phyloP scores from a whole-genome alignment of 2,329 filamentous ascomycete species.

The Sporothrix sp. region DNA sequence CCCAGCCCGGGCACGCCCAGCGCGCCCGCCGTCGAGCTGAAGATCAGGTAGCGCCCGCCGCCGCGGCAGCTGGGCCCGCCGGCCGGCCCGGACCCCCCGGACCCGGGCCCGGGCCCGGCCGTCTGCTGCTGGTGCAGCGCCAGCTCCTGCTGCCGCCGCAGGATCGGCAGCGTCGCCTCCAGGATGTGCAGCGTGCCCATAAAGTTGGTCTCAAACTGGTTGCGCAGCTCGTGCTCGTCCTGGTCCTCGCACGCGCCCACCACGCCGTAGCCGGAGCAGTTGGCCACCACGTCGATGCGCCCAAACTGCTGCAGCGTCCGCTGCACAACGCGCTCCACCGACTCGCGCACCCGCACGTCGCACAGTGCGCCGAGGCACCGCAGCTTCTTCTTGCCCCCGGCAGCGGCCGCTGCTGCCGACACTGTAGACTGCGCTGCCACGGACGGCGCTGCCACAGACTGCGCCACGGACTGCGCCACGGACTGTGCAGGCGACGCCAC shows the following conservation, averaged over 20 bases:
- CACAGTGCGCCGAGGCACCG: slow-evolving; percentile 76
- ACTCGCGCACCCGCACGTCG: slow-evolving; percentile 75
- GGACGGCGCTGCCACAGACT: too few relatives aligned
- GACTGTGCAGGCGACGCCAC: slow-evolving; percentile 30
- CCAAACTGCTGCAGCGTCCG: slow-evolving; percentile 65
- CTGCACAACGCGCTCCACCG: slow-evolving; percentile 62
- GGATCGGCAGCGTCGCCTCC: slow-evolving; percentile 78
- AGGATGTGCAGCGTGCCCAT: slow-evolving; percentile 93
- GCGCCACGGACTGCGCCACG: too few relatives aligned
- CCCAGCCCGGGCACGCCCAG: slow-evolving; percentile 89
- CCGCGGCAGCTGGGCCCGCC: slow-evolving; percentile 23
- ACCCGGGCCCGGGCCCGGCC: too few relatives aligned
- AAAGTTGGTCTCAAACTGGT: slow-evolving; percentile 97
- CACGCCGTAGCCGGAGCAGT: slow-evolving; percentile 90
- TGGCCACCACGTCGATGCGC: slow-evolving; percentile 78
- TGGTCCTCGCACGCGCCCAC: slow-evolving; percentile 96
- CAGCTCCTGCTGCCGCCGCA: slow-evolving; percentile 50
- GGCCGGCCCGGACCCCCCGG: neutral
- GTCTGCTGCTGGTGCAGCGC: neutral
- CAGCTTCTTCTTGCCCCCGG: slow-evolving; percentile 37
- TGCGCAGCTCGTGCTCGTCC: slow-evolving; percentile 85
- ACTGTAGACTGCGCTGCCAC: too few relatives aligned
- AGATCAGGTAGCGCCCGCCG: slow-evolving; percentile 79
- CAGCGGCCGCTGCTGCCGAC: slow-evolving; percentile 33
- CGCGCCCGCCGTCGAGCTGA: slow-evolving; percentile 84